A percentile compares a stretch with the other conserved stretches of the same genome.
Conservation (phyloP, 139 green algal genomes). For the Picochlorum sp. region DNA sequence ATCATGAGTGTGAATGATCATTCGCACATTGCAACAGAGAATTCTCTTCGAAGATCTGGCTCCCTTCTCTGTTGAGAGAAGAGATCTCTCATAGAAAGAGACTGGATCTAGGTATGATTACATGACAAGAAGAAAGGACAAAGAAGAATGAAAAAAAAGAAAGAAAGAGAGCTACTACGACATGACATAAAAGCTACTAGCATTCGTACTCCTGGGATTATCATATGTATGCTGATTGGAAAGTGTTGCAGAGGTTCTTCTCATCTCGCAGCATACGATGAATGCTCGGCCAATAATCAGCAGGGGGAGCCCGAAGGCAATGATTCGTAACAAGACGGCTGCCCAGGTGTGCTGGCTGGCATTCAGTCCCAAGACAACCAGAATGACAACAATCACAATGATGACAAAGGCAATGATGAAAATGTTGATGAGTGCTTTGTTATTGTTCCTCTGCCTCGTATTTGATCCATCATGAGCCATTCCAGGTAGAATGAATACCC, state of each 20-base stretch:
- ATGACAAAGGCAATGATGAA: slow-evolving; percentile 1
- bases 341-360: slow-evolving; percentile 12
- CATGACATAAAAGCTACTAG: too few species aligned
- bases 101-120: too few species aligned
- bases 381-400: slow-evolving; percentile 7
- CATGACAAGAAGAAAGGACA: too few species aligned
- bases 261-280: slow-evolving; percentile 1
- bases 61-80: too few species aligned
- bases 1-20: too few species aligned
- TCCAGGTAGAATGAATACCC: neutral
- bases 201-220: too few species aligned
- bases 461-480: neutral
- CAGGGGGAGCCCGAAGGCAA: slow-evolving; percentile 9
- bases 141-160: too few species aligned
- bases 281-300: neutral
- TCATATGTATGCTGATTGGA: neutral
- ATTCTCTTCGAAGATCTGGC: too few species aligned
- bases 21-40: too few species aligned
- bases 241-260: neutral
- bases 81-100: too few species aligned
- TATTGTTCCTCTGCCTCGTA: neutral
- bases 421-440: neutral
- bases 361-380: slow-evolving; percentile 7
- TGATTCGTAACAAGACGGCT: slow-evolving; percentile 7
- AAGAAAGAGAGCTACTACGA: too few species aligned